phyloP scores from a whole-genome alignment of 306 rosid species.

The Corylus heterophylla region DNA sequence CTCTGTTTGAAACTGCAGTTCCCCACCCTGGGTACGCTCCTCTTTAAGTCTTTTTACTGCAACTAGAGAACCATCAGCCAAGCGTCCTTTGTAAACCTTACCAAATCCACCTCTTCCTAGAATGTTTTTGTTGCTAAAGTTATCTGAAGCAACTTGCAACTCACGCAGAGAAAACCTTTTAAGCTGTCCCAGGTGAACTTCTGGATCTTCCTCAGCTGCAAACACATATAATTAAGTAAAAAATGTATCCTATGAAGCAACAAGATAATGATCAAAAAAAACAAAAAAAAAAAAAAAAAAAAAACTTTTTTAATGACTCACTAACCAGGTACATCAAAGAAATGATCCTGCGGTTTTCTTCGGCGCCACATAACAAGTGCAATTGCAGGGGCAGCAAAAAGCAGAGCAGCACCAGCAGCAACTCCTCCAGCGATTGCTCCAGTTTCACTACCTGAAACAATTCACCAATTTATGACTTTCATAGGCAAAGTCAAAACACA shows the following conservation, averaged over 20 bases:
- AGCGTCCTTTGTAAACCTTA: conserved; percentile 90
- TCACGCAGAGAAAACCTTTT: conserved; percentile 90
- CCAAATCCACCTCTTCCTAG: conserved; percentile 97
- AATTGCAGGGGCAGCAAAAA: conserved; percentile 93
- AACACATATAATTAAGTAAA: conserved; percentile 21
- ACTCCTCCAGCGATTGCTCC: conserved; percentile 99
- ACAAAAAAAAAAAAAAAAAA: not conserved
- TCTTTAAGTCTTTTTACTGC: conserved; percentile 96
- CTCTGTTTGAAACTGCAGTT: conserved; percentile 94
- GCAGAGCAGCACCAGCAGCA: conserved; percentile 91
- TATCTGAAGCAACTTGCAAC: conserved; percentile 90
- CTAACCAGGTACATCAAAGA: conserved; percentile 97
- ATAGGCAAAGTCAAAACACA: not conserved
- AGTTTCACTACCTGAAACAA: conserved; percentile 56
- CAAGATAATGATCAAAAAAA: not conserved
- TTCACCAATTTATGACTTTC: not conserved
- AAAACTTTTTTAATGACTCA: conserved; percentile 22
- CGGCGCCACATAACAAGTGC: conserved; percentile 81
- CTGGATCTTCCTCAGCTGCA: conserved; percentile 95
- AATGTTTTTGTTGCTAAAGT: conserved; percentile 74
- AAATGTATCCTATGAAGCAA: conserved; percentile 11
- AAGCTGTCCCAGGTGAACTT: conserved; percentile 93
- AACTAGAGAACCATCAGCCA: conserved; percentile 85
- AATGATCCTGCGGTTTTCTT: conserved; percentile 74
- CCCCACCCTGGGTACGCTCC: conserved; percentile 86